These are phyloP conservation scores for Asterophora parasitica DNA, from an alignment of 768 basidiomycete genomes.

Conservation along the genomic window DNA sequence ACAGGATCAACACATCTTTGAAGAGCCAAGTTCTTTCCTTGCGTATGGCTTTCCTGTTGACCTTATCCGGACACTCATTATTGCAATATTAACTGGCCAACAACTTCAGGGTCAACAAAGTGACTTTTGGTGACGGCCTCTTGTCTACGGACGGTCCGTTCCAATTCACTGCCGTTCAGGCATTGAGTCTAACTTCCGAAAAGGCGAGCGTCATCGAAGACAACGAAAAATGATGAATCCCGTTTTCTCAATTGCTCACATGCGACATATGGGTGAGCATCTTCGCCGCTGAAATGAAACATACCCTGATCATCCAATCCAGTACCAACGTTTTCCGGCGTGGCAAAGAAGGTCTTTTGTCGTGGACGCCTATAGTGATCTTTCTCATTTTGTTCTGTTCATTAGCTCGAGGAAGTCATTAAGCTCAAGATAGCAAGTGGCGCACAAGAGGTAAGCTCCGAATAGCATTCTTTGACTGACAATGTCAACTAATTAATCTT, in stretches of 20 bases:
- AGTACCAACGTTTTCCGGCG: constrained; percentile 17
- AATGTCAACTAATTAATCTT: background rate
- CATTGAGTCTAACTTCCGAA: too few species aligned
- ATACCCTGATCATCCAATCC: too few species aligned
- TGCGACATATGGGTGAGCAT: constrained; percentile 15
- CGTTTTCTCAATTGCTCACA: constrained; percentile 17
- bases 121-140: constrained; percentile 12
- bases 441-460: constrained; percentile 8
- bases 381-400: background rate
- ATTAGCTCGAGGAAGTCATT: background rate
- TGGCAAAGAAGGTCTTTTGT: constrained; percentile 13
- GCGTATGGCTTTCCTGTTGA: constrained; percentile 5
- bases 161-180: background rate
- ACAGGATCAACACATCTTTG: constrained; percentile 14
- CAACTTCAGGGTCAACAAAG: constrained; percentile 1
- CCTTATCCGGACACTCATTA: background rate
- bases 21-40: constrained; percentile 12
- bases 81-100: background rate
- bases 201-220: constrained; percentile 15
- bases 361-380: background rate
- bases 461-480: background rate
- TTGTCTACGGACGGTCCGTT: constrained; percentile 11
- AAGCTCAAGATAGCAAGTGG: constrained; percentile 3
- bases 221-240: constrained; percentile 18
- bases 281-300: too few species aligned